Base-by-base conservation (phyloP, 2,329 filamentous ascomycete genomes). In the Magnaporthales sp. region DNA sequence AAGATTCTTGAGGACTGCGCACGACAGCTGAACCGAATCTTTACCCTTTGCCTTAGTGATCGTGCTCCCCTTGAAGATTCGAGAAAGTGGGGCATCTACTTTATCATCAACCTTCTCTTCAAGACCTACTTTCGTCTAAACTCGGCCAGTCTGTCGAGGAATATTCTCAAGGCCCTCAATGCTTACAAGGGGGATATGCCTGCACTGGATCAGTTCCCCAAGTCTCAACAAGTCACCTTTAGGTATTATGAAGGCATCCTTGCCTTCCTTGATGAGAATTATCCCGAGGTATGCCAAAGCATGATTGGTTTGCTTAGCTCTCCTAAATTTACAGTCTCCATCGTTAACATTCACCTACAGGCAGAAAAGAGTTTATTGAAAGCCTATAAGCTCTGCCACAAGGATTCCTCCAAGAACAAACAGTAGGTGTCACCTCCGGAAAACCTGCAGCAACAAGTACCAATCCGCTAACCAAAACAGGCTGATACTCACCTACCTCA, bases 111-210 rank as follows among this genome's bases (percentile, higher is more conserved):
- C 75, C 84, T 99, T 8, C 83, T 97, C 15, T 99, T 99, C 86
- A 98, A 98, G 79, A 98, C 93, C 1, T 97, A 98, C 77, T 99
- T 99, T 82, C 96, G 92, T 80, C 83, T 98, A 69, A 97, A 96
- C 78, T 91, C 91, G 38, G 90, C 96, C 67, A 89, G 88, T n/a
- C 82, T 98, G 24, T 96, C 90, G 22, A 93, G 95, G 75, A 97
- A 95, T 70, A 89, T 98, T 64, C 82, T 99, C 62, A 91, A 90
- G 71, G 93, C 92, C 0, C 83, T 99, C 63, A 84, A 89, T 62
- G 93, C 93, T 13, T 89, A 91, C 66, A 80, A 82, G 68, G 85
- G 86, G 61, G 94, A 99, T 72, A 90, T 99, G 80, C 95, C 95
- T 0, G 81, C 86, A 0, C 81, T 97, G 31, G 84, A 89, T 19